These are phyloP conservation scores for Glycyrrhiza uralensis DNA, from an alignment of 306 rosid genomes.

Conservation along the genomic window DNA sequence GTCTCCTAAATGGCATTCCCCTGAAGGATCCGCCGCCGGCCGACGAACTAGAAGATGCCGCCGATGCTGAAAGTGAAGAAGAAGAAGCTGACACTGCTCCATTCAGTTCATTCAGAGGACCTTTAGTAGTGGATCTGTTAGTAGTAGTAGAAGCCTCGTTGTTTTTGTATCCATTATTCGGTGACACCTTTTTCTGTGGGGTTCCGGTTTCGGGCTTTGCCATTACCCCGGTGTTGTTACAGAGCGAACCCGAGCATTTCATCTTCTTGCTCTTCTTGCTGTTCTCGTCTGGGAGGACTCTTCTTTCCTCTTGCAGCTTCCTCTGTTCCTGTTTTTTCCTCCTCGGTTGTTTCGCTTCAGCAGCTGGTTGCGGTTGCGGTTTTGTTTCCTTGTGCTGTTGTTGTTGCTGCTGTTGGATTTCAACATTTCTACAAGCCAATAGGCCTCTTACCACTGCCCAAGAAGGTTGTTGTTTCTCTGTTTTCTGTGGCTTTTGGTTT, in stretches of 20 bases:
- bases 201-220: conserved; percentile 71
- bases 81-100: conserved; percentile 56
- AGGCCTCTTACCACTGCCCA: conserved; percentile 82
- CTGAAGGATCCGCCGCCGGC: conserved; percentile 62
- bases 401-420: conserved; percentile 39
- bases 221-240: conserved; percentile 79
- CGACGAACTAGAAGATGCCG: conserved; percentile 64
- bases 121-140: conserved; percentile 69
- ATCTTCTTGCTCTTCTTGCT: conserved; percentile 80
- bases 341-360: conserved; percentile 34
- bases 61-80: conserved; percentile 63
- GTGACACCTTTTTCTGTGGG: conserved; percentile 56
- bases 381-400: conserved; percentile 37
- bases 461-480: conserved; percentile 61
- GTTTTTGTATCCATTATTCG: conserved; percentile 36
- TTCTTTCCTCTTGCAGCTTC: conserved; percentile 49
- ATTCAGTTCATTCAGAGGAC: conserved; percentile 59
- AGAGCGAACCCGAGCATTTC: conserved; percentile 86
- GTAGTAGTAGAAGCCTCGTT: conserved; percentile 51
- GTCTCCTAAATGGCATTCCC: conserved; percentile 87
- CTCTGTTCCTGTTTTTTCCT: conserved; percentile 39
- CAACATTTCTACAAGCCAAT: conserved; percentile 60
- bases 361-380: neutral
- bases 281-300: conserved; percentile 59
- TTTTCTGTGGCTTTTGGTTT: conserved; percentile 50